phyloP scores from a whole-genome alignment of 2,329 filamentous ascomycete species.

The Alternaria gansuensis region DNA sequence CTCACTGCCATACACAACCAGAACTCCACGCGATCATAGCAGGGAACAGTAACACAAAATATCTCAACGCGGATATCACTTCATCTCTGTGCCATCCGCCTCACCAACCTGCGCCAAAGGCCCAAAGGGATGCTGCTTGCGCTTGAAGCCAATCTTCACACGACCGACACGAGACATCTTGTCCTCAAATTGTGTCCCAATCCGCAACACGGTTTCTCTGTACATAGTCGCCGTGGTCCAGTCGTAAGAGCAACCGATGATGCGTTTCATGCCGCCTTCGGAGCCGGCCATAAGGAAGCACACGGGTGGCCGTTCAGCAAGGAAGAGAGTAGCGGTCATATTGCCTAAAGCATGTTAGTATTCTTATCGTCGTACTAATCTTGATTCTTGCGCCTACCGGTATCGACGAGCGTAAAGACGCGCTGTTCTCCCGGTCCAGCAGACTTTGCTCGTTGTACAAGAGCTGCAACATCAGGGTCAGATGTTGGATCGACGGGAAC shows the following conservation, averaged over 20 bases:
- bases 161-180: constrained; percentile 47
- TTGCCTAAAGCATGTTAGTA: constrained; percentile 39
- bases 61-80: not conserved
- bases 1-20: not conserved
- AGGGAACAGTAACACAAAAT: not conserved
- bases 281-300: constrained; percentile 56
- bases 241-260: constrained; percentile 59
- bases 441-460: constrained; percentile 37
- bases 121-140: constrained; percentile 45
- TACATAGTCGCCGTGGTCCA: constrained; percentile 55
- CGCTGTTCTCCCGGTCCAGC: constrained; percentile 40
- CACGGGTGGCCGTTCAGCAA: constrained; percentile 53
- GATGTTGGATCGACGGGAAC: constrained; percentile 46
- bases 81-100: constrained; percentile 28
- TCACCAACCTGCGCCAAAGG: constrained; percentile 40
- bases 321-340: constrained; percentile 57
- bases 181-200: constrained; percentile 53
- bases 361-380: too few relatives aligned
- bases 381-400: constrained; percentile 33
- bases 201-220: constrained; percentile 57
- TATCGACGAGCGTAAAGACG: constrained; percentile 45
- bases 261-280: constrained; percentile 59
- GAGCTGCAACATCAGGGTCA: constrained; percentile 29
- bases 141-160: constrained; percentile 45
- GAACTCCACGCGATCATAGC: not conserved